Evolutionary conservation across 2,329 filamentous ascomycete species (phyloP).

Genomic region (Didymella pinodella): DNA sequence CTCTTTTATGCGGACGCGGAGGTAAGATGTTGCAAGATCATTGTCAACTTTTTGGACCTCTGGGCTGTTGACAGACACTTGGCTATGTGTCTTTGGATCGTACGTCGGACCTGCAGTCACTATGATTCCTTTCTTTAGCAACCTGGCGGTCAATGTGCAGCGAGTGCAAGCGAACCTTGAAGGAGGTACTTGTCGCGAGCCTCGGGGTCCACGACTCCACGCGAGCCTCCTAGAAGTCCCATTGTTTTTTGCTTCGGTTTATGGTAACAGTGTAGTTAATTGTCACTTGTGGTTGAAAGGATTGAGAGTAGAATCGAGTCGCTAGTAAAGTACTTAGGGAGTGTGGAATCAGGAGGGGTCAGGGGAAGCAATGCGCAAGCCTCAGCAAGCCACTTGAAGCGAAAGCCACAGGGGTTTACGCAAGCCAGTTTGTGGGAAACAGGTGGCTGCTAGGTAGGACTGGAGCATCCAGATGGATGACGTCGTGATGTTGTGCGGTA

Average conservation of each 20-base stretch:
- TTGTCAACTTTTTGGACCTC: constrained; percentile 38
- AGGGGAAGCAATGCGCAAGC: constrained; percentile 1
- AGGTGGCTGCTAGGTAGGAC: constrained; percentile 1
- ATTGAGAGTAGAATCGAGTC: neutral
- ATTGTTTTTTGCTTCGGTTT: neutral
- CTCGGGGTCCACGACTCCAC: constrained; percentile 39
- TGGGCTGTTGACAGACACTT: constrained; percentile 45
- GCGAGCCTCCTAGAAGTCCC: constrained; percentile 19
- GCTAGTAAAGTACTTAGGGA: neutral
- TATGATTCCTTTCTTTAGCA: constrained; percentile 5
- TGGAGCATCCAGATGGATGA: constrained; percentile 13
- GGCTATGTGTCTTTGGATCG: constrained; percentile 39
- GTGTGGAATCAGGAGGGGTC: neutral
- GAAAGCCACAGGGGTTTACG: neutral
- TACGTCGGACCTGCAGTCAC: constrained; percentile 50
- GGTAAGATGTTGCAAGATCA: constrained; percentile 40
- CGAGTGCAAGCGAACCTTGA: constrained; percentile 25
- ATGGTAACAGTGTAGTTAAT: neutral
- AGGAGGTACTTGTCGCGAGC: constrained; percentile 50
- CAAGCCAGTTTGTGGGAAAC: constrained; percentile 1
- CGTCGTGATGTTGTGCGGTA: constrained; percentile 8
- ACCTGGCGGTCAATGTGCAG: neutral
- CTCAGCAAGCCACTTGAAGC: neutral
- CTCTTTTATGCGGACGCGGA: constrained; percentile 48
- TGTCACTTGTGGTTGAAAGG: neutral